phyloP scores from a whole-genome alignment of 805 yeast genomes.

The Metschnikowia picachoensis region DNA sequence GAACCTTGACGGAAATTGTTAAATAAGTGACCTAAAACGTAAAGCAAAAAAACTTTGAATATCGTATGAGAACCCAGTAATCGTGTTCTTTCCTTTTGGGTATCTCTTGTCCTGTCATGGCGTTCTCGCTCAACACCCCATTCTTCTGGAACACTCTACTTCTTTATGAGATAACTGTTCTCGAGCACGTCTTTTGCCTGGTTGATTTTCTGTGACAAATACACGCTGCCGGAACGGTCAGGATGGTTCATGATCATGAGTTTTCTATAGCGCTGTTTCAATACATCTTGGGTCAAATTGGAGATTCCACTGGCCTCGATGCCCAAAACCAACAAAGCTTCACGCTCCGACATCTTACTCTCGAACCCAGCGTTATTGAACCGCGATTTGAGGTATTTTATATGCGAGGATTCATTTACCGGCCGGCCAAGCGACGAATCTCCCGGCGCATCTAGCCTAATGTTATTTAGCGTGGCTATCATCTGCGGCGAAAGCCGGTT shows the following conservation, averaged over 20 bases:
- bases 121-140: too few species aligned
- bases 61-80: background rate
- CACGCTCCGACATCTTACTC: slow-evolving; percentile 40
- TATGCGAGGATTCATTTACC: slow-evolving; percentile 15
- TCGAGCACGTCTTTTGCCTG: slow-evolving; percentile 42
- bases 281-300: slow-evolving; percentile 20
- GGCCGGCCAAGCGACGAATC: slow-evolving; percentile 9
- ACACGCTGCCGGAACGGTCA: slow-evolving; percentile 39
- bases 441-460: slow-evolving; percentile 12
- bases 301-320: slow-evolving; percentile 39
- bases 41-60: too few species aligned
- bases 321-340: slow-evolving; percentile 39
- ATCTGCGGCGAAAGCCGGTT: slow-evolving; percentile 18
- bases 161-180: slow-evolving; percentile 33
- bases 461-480: slow-evolving; percentile 19
- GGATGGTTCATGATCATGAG: slow-evolving; percentile 43
- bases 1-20: too few species aligned
- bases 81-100: background rate
- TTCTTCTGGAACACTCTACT: slow-evolving; percentile 1
- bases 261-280: slow-evolving; percentile 35
- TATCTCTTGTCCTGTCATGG: too few species aligned
- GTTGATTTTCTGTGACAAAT: slow-evolving; percentile 39
- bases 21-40: too few species aligned
- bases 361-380: slow-evolving; percentile 28
- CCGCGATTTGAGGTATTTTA: slow-evolving; percentile 17